phyloP scores from a whole-genome alignment of 257 asterid species.

The Fraxinus excelsior region DNA sequence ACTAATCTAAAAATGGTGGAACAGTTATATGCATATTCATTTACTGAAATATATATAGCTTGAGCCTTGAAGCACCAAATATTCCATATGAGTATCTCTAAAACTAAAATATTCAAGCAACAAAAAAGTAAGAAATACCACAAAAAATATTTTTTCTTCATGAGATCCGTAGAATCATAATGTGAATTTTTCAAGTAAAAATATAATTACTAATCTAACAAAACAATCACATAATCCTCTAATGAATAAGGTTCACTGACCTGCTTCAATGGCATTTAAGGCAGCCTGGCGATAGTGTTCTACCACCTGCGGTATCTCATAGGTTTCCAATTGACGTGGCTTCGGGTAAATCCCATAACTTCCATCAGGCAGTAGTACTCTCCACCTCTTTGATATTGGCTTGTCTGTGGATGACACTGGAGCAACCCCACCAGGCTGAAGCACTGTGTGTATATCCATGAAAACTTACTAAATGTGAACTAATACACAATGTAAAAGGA shows the following conservation, averaged over 20 bases:
- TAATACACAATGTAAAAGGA: not conserved
- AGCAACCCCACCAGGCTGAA: slow-evolving; percentile 73
- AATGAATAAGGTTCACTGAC: slow-evolving; percentile 34
- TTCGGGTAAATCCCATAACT: slow-evolving; percentile 62
- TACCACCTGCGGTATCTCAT: slow-evolving; percentile 60
- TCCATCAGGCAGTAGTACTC: slow-evolving; percentile 84
- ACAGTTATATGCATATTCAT: not conserved
- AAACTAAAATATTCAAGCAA: not conserved
- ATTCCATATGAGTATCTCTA: not conserved
- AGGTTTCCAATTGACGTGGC: slow-evolving; percentile 58
- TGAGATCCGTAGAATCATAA: not conserved
- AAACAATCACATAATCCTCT: slow-evolving; percentile 2
- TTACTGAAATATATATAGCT: not conserved
- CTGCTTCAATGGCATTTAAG: slow-evolving; percentile 92
- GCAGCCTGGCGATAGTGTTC: slow-evolving; percentile 78
- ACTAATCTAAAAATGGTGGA: not conserved
- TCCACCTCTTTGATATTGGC: slow-evolving; percentile 93
- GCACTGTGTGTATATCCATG: slow-evolving; percentile 42
- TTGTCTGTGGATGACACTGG: slow-evolving; percentile 82
- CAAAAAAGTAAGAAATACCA: not conserved
- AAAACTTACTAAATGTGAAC: not conserved
- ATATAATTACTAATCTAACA: slow-evolving; percentile 5
- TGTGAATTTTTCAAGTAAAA: not conserved
- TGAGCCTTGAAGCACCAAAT: not conserved
- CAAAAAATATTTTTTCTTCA: not conserved